These are phyloP conservation scores for Kwoniella pini DNA, from an alignment of 768 basidiomycete genomes.

Conservation along the genomic window DNA sequence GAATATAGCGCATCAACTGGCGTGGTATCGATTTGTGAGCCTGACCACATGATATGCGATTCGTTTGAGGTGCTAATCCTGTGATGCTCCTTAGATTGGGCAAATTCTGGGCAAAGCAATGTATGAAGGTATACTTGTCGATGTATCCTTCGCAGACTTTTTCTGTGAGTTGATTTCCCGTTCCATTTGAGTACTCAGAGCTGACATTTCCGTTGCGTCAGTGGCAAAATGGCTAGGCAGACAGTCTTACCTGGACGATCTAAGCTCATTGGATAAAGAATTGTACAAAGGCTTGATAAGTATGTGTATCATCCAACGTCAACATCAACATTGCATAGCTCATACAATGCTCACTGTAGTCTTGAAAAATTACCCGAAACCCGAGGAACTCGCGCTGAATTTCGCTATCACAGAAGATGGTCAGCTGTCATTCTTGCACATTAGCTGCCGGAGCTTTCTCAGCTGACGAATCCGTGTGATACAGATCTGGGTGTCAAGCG, in stretches of 20 bases:
- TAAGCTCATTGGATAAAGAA: slow-evolving; percentile 85
- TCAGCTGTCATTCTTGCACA: slow-evolving; percentile 55
- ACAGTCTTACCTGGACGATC: slow-evolving; percentile 89
- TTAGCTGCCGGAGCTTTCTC: background rate
- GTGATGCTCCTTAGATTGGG: slow-evolving; percentile 61
- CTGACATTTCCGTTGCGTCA: too few species aligned
- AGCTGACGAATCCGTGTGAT: background rate
- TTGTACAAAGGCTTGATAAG: slow-evolving; percentile 86
- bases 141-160: slow-evolving; percentile 92
- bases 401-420: slow-evolving; percentile 87
- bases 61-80: background rate
- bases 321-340: background rate
- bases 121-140: slow-evolving; percentile 92
- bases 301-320: slow-evolving; percentile 21
- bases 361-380: slow-evolving; percentile 84
- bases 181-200: background rate
- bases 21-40: slow-evolving; percentile 64
- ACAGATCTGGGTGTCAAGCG: slow-evolving; percentile 76
- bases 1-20: slow-evolving; percentile 73
- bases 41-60: too few species aligned
- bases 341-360: slow-evolving; percentile 47
- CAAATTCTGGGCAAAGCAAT: slow-evolving; percentile 92
- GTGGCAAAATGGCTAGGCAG: slow-evolving; percentile 76
- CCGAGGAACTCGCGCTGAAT: slow-evolving; percentile 84
- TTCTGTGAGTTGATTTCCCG: slow-evolving; percentile 62